These are phyloP conservation scores for Exidia glandulosa DNA, from an alignment of 768 basidiomycete genomes.

Conservation along the genomic window DNA sequence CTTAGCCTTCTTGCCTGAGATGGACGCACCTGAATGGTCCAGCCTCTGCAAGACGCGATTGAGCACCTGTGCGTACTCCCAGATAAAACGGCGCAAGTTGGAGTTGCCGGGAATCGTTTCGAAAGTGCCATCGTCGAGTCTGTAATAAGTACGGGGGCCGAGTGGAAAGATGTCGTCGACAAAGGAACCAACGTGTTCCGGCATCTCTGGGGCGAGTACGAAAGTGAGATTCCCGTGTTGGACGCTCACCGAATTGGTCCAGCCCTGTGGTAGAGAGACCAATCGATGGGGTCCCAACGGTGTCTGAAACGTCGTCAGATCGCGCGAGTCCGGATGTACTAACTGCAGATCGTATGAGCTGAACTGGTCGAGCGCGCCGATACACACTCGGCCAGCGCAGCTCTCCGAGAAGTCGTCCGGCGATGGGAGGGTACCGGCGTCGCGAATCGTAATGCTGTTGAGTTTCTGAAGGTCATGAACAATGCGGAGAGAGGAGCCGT, in stretches of 20 bases:
- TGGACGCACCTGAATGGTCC: not conserved
- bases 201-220: constrained; percentile 30
- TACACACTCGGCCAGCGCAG: constrained; percentile 26
- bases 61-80: too few species aligned
- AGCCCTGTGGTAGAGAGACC: constrained; percentile 28
- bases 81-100: not conserved
- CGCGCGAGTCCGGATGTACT: too few species aligned
- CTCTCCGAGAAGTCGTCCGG: constrained; percentile 22
- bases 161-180: constrained; percentile 29
- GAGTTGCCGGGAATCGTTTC: not conserved
- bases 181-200: constrained; percentile 22
- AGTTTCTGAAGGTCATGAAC: constrained; percentile 29
- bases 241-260: constrained; percentile 28
- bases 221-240: constrained; percentile 29
- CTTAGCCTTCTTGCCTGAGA: not conserved
- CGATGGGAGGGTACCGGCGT: constrained; percentile 23
- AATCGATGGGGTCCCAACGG: constrained; percentile 23
- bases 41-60: too few species aligned
- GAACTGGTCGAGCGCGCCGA: too few species aligned
- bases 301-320: constrained; percentile 29
- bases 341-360: too few species aligned
- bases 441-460: too few species aligned
- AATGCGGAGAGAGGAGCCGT: constrained; percentile 21
- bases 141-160: constrained; percentile 23
- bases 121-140: constrained; percentile 13